These are phyloP conservation scores for Clausena lansium DNA, from an alignment of 345 rosid genomes.

Conservation along the genomic window DNA sequence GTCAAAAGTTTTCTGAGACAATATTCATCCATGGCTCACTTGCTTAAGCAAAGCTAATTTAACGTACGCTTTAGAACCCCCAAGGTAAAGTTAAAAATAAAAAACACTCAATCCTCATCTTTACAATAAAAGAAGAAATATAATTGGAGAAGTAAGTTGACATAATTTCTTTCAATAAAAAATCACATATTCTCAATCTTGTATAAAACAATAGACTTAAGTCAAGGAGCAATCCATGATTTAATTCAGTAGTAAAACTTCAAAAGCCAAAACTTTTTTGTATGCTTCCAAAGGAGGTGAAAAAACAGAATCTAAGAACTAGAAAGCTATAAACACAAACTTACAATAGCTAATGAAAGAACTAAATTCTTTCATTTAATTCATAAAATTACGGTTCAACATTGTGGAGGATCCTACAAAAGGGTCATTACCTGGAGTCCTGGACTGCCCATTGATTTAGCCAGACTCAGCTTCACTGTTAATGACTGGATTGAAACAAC, in stretches of 20 bases:
- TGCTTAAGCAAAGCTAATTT: too few relatives aligned
- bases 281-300: too few relatives aligned
- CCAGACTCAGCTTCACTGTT: slow-evolving; percentile 13
- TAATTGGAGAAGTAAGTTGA: too few relatives aligned
- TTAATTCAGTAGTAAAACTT: background rate
- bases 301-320: too few relatives aligned
- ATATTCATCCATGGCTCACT: too few relatives aligned
- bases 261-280: background rate
- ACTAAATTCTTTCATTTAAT: slow-evolving; percentile 11
- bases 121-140: too few relatives aligned
- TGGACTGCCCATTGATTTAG: background rate
- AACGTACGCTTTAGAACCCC: too few relatives aligned
- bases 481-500: slow-evolving; percentile 19
- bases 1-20: too few relatives aligned
- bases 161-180: too few relatives aligned
- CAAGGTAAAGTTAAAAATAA: too few relatives aligned
- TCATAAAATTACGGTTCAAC: slow-evolving; percentile 13
- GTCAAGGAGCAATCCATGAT: background rate
- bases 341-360: background rate
- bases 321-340: background rate
- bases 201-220: background rate
- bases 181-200: too few relatives aligned
- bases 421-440: slow-evolving; percentile 1
- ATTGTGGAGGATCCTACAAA: slow-evolving; percentile 11
- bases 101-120: too few relatives aligned